Percentiles rank a stretch among this genome's conserved stretches.
Conservation (phyloP, 371 early-diverging fungal species). For the Capniomyces stellatus region DNA sequence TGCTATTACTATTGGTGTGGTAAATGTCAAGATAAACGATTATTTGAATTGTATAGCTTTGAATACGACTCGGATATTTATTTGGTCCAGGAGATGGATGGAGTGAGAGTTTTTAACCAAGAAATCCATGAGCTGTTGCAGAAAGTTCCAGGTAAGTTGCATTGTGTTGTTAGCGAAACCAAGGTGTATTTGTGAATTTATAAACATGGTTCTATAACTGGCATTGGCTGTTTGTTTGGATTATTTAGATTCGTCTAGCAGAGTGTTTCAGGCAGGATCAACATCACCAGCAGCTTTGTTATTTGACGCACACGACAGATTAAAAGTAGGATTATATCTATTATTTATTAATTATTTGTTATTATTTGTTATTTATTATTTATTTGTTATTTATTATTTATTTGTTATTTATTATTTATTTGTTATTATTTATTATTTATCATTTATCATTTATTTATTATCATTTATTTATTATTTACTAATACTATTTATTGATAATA, state of each 20-base stretch:
- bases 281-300: constrained; percentile 84
- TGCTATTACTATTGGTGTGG: too few relatives aligned
- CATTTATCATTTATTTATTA: background rate
- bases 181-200: background rate
- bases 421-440: background rate
- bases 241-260: constrained; percentile 48
- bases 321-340: constrained; percentile 33
- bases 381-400: too few relatives aligned
- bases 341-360: too few relatives aligned
- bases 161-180: background rate
- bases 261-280: constrained; percentile 84
- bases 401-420: too few relatives aligned
- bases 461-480: background rate
- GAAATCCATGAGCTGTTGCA: constrained; percentile 69
- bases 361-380: too few relatives aligned
- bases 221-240: too few relatives aligned
- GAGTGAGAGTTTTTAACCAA: constrained; percentile 71
- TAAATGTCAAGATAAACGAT: too few relatives aligned
- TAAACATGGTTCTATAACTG: too few relatives aligned
- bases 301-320: constrained; percentile 81
- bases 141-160: constrained; percentile 32
- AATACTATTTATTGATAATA: background rate
- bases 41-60: constrained; percentile 36
- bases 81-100: constrained; percentile 77
- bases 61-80: constrained; percentile 58